Conservation (phyloP, 495 filamentous ascomycete species). For the Halenospora varia region DNA sequence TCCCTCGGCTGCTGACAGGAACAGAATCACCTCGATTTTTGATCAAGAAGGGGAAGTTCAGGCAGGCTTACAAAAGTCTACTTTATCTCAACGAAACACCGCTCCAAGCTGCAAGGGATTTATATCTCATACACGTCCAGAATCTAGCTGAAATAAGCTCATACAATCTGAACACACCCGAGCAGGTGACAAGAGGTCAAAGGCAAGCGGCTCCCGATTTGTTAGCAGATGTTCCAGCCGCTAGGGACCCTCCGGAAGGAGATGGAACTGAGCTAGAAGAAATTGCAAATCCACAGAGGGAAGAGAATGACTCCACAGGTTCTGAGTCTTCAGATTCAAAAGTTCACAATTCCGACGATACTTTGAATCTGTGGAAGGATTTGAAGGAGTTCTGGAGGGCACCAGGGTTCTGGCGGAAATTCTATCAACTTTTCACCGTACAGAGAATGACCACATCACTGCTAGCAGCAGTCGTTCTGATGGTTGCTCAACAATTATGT, state of each 20-base stretch:
- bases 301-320: no score
- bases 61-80: conserved; percentile 60
- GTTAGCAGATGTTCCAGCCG: no score
- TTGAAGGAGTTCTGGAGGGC: conserved; percentile 18
- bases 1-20: no score
- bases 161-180: no score
- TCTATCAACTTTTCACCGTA: conserved; percentile 63
- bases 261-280: no score
- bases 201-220: no score
- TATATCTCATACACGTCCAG: conserved; percentile 64
- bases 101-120: conserved; percentile 70
- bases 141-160: conserved; percentile 45
- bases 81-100: conserved; percentile 55
- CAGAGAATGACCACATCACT: conserved; percentile 65
- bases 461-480: conserved; percentile 57
- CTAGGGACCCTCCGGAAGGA: no score
- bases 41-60: conserved; percentile 60
- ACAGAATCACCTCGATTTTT: conserved; percentile 66
- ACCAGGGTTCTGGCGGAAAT: conserved; percentile 54
- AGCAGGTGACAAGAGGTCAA: no score
- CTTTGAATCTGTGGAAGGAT: no score
- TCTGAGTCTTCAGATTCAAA: no score
- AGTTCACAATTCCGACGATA: no score
- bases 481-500: conserved; percentile 63
- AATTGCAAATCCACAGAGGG: no score